Evolutionary conservation across 2,329 filamentous ascomycete genomes (phyloP).

Genomic region (Cordyceps cateniannulata): DNA sequence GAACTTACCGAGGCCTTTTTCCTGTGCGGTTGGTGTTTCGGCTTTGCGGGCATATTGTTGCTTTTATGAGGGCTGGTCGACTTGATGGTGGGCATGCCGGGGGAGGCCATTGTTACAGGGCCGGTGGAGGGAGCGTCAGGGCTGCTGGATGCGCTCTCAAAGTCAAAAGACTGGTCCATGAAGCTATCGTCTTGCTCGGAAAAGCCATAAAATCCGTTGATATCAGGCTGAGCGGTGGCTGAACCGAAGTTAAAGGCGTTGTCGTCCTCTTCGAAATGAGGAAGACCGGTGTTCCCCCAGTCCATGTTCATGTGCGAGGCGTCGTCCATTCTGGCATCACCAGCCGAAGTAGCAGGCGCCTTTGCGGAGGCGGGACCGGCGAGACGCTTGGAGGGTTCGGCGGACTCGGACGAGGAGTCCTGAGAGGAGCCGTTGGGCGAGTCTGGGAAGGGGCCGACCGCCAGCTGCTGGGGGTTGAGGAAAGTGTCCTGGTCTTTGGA

Average conservation of each 20-base stretch:
- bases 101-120: conserved; percentile 33
- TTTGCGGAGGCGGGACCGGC: conserved; percentile 36
- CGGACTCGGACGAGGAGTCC: conserved; percentile 48
- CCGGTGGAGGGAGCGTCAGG: conserved; percentile 33
- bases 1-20: conserved; percentile 38
- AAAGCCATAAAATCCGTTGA: conserved; percentile 27
- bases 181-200: conserved; percentile 34
- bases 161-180: conserved; percentile 48
- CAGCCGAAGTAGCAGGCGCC: conserved; percentile 30
- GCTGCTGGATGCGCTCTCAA: conserved; percentile 53
- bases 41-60: conserved; percentile 20
- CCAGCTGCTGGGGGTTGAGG: conserved; percentile 27
- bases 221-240: conserved; percentile 19
- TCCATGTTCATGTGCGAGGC: conserved; percentile 33
- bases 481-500: conserved; percentile 25
- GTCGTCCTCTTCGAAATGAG: conserved; percentile 32
- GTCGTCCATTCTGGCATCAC: conserved; percentile 38
- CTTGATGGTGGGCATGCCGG: conserved; percentile 35
- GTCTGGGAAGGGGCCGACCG: conserved; percentile 34
- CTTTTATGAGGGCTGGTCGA: conserved; percentile 24
- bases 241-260: conserved; percentile 29
- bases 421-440: conserved; percentile 37
- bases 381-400: conserved; percentile 40
- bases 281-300: conserved; percentile 34
- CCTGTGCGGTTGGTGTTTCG: conserved; percentile 23